These are phyloP conservation scores for Monosporascus ibericus DNA, from an alignment of 2,329 filamentous ascomycete species.

Conservation along the genomic window DNA sequence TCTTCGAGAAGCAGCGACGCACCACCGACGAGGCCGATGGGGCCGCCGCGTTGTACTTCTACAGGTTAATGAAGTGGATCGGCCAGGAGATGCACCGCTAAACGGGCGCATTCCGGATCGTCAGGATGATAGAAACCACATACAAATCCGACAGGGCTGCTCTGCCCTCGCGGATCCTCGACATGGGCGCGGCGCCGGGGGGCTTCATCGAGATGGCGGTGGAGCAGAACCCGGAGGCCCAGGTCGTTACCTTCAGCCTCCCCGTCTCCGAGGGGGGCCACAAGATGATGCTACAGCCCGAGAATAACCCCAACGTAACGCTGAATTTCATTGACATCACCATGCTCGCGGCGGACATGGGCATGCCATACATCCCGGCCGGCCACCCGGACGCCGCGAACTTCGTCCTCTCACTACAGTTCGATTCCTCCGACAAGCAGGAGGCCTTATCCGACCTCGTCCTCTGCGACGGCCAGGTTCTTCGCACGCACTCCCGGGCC, in stretches of 20 bases:
- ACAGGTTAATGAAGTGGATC: slow-evolving; percentile 36
- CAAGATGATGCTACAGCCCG: slow-evolving; percentile 21
- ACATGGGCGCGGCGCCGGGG: slow-evolving; percentile 51
- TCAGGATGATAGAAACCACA: background rate
- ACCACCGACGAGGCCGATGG: slow-evolving; percentile 27
- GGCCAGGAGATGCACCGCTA: slow-evolving; percentile 32
- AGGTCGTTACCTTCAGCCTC: slow-evolving; percentile 34
- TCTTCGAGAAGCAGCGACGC: slow-evolving; percentile 34
- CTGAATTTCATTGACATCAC: slow-evolving; percentile 39
- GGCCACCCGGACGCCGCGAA: slow-evolving; percentile 24
- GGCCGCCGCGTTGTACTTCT: slow-evolving; percentile 26
- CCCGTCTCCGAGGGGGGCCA: slow-evolving; percentile 35
- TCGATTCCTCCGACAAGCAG: slow-evolving; percentile 3
- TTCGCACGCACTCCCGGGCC: slow-evolving; percentile 16
- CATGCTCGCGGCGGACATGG: slow-evolving; percentile 43
- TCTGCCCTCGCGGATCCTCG: slow-evolving; percentile 33
- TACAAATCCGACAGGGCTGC: background rate
- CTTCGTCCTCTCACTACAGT: slow-evolving; percentile 25
- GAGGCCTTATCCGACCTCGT: slow-evolving; percentile 36
- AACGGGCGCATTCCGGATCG: slow-evolving; percentile 26
- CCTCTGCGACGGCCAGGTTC: slow-evolving; percentile 27
- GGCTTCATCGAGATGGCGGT: slow-evolving; percentile 39
- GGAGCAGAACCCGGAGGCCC: slow-evolving; percentile 26
- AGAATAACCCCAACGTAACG: slow-evolving; percentile 5
- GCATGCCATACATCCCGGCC: slow-evolving; percentile 23